Evolutionary conservation across 148 eudicot species (phyloP), one percentile per base, ranked within the genome.

Genomic region (Nepenthes mirabilis): DNA sequence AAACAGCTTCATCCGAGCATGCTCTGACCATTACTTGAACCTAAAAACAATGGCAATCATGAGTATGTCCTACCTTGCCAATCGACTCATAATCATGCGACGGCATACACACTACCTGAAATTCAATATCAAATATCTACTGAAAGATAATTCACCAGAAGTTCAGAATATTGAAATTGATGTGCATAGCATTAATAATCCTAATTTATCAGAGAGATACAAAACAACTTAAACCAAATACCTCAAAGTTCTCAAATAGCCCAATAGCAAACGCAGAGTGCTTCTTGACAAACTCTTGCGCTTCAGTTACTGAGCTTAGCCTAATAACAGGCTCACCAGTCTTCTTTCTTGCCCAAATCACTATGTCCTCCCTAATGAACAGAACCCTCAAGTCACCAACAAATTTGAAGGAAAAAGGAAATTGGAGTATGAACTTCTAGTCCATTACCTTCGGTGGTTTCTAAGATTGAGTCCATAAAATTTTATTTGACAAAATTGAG

Each of bases 271-370:
- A 85, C 34, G 35, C 65, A 34, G 80, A 50, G 62, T 85, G 80
- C 68, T 85, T 86, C 64, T 76, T 81, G 52, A 83, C 74, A 74
- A 91, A 83, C 52, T 76, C 77, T 52, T 80, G 79, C 48, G 93
- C 95, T 52, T 80, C 88, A 33, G 52, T 43, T 40, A 71, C 86
- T 14, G 93, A 81, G 58, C 43, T 68, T 67, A 91, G 65, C 70
- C 80, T 76, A 64, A 80, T 68, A 48, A 91, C 84, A 58, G 97
- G 93, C 14, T 67, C 72, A 32, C 97, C 93, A 0, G 90, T 80
- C 78, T 88, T 91, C 90, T 91, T 91, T 62, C 82, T 78, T 40
- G 76, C 79, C 97, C 97, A 91, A 56, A 80, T 70, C 82, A 91
- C 90, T 52, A 91, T 83, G 55, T 88, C 93, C 81, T 87, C 83